A percentile compares a stretch with the other conserved stretches of the same genome.
Conservation (phyloP, 1,284 basidiomycete species). For the Ceraceosorus bombacis region DNA sequence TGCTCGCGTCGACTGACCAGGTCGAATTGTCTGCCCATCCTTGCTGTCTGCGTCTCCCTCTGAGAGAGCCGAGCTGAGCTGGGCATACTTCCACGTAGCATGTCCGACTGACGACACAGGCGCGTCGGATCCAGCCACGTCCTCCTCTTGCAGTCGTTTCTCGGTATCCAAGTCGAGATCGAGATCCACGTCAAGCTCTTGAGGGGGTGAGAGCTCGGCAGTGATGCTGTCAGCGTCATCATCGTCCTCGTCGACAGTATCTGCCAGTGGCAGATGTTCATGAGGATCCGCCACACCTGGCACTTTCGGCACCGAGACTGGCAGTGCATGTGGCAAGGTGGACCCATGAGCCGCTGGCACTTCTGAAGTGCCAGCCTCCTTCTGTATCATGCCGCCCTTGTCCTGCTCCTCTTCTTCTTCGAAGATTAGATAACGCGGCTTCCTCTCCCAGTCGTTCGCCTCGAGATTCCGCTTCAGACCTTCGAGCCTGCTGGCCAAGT, state of each 20-base stretch:
- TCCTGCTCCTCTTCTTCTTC: slow-evolving; percentile 22
- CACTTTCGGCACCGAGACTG: too few relatives aligned
- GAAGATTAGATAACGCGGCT: slow-evolving; percentile 25
- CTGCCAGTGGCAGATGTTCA: neutral
- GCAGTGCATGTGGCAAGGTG: too few relatives aligned
- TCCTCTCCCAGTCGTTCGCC: slow-evolving; percentile 14
- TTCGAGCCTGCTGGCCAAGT: slow-evolving; percentile 37
- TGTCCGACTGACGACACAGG: neutral
- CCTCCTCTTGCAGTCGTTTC: too few relatives aligned
- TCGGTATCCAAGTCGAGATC: too few relatives aligned
- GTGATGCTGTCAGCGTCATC: neutral
- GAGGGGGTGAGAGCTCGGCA: neutral
- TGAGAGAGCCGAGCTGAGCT: neutral
- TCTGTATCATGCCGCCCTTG: slow-evolving; percentile 10
- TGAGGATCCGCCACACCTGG: too few relatives aligned
- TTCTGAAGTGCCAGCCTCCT: neutral
- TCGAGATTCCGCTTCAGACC: slow-evolving; percentile 37
- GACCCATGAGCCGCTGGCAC: neutral
- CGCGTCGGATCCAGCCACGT: too few relatives aligned
- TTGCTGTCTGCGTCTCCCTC: neutral
- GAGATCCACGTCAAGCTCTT: neutral
- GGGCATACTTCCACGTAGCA: neutral
- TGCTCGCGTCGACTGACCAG: neutral
- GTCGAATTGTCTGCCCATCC: too few relatives aligned
- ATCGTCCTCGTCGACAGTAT: slow-evolving; percentile 1